Conservation (phyloP, 164 flowering plant genomes). For the Vitis rupestris region DNA sequence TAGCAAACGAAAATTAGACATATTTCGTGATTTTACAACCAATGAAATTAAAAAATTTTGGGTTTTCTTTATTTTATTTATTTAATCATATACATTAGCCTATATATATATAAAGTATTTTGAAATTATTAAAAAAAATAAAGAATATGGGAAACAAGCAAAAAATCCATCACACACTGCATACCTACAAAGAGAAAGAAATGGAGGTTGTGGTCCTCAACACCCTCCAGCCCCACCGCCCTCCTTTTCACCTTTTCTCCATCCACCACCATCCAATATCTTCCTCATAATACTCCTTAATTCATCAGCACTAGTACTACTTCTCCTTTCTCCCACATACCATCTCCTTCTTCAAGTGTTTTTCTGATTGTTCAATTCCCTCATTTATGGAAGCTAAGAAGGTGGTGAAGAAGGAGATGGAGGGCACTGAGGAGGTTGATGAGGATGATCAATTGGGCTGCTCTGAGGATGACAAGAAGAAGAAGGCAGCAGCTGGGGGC, state of each 20-base stretch:
- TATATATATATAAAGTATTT: neutral
- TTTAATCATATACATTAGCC: too few species aligned
- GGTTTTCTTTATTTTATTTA: too few species aligned
- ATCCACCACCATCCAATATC: neutral
- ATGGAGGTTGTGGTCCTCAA: conserved; percentile 24
- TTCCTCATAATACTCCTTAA: neutral
- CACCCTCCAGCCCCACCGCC: neutral
- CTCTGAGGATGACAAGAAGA: conserved; percentile 15
- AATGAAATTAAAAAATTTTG: too few species aligned
- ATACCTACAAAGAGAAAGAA: neutral
- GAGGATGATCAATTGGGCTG: neutral
- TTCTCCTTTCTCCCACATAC: too few species aligned
- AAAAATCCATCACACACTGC: neutral
- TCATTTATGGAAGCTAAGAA: neutral
- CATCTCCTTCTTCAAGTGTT: neutral
- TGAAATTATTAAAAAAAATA: neutral
- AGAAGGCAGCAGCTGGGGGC: neutral
- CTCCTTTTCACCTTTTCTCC: neutral
- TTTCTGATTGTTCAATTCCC: neutral
- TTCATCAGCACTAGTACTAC: neutral
- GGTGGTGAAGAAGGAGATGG: conserved; percentile 2
- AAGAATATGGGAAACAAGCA: neutral
- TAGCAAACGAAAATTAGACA: too few species aligned
- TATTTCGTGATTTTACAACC: too few species aligned
- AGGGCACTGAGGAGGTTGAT: conserved; percentile 1